These are phyloP conservation scores for Chrysosporium keratinophilum DNA, from an alignment of 2,329 filamentous ascomycete genomes.

Conservation along the genomic window DNA sequence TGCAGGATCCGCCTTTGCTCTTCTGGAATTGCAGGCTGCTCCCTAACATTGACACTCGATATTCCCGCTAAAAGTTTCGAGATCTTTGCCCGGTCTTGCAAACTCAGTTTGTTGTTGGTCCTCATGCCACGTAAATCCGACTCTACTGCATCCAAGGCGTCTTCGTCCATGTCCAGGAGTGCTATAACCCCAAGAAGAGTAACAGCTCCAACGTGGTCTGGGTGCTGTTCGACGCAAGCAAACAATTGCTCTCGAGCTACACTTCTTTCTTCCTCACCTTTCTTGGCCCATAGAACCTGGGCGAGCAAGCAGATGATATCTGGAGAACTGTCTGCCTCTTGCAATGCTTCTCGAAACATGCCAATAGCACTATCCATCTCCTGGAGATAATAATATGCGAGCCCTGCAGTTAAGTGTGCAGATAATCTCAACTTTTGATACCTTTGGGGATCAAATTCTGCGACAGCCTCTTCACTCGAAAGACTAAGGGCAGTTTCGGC, in stretches of 20 bases:
- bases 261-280: slow-evolving; percentile 59
- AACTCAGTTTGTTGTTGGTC: slow-evolving; percentile 53
- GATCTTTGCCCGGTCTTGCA: slow-evolving; percentile 57
- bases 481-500: slow-evolving; percentile 72
- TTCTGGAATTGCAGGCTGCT: slow-evolving; percentile 22
- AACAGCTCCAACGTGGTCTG: slow-evolving; percentile 68
- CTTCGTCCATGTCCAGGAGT: slow-evolving; percentile 65
- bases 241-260: slow-evolving; percentile 73
- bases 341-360: slow-evolving; percentile 69
- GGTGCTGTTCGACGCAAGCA: slow-evolving; percentile 61
- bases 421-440: slow-evolving; percentile 66
- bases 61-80: slow-evolving; percentile 67
- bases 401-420: slow-evolving; percentile 71
- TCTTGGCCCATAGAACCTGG: slow-evolving; percentile 88
- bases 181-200: slow-evolving; percentile 76
- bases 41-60: slow-evolving; percentile 43
- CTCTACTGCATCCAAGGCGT: slow-evolving; percentile 68
- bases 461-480: slow-evolving; percentile 59
- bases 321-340: slow-evolving; percentile 64
- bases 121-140: slow-evolving; percentile 66
- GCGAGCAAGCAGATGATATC: slow-evolving; percentile 81
- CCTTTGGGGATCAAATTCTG: slow-evolving; percentile 51
- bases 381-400: slow-evolving; percentile 65
- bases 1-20: slow-evolving; percentile 50
- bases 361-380: slow-evolving; percentile 59